Percentiles rank a stretch among this genome's conserved stretches.
Conservation (phyloP, 148 eudicot species). For the Persicaria tinctoria region DNA sequence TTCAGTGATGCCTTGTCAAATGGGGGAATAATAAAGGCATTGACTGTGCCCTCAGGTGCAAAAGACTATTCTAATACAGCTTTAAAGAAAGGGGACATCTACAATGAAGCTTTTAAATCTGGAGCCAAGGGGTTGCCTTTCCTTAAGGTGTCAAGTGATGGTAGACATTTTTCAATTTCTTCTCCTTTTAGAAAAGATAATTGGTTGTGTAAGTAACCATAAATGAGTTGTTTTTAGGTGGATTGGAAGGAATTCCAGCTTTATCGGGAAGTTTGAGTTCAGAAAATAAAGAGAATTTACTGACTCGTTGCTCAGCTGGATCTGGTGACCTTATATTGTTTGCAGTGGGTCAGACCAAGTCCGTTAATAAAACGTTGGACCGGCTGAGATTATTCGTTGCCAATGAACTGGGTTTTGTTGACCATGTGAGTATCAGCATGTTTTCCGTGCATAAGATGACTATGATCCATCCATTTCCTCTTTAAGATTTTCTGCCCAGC, state of each 20-base stretch:
- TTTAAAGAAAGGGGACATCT: slow-evolving; percentile 84
- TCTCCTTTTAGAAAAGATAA: background rate
- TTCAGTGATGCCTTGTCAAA: slow-evolving; percentile 59
- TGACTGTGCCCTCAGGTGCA: slow-evolving; percentile 80
- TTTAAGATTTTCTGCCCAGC: background rate
- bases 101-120: slow-evolving; percentile 73
- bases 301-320: slow-evolving; percentile 48
- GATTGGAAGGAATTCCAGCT: slow-evolving; percentile 75
- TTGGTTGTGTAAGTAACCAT: background rate
- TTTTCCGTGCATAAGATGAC: slow-evolving; percentile 6
- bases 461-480: background rate
- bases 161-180: slow-evolving; percentile 26
- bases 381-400: slow-evolving; percentile 66
- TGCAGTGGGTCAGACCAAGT: slow-evolving; percentile 63
- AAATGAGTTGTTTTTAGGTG: slow-evolving; percentile 36
- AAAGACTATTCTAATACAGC: slow-evolving; percentile 72
- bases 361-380: slow-evolving; percentile 79
- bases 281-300: slow-evolving; percentile 38
- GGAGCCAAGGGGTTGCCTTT: slow-evolving; percentile 98
- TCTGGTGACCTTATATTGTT: slow-evolving; percentile 82
- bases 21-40: slow-evolving; percentile 69
- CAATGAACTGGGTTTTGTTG: slow-evolving; percentile 66
- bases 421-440: slow-evolving; percentile 50
- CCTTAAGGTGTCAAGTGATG: slow-evolving; percentile 69
- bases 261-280: slow-evolving; percentile 58